A percentile compares a stretch with the other conserved stretches of the same genome.
Evolutionary conservation across 2,329 filamentous ascomycete species (phyloP).

Genomic region (Epichloe sibirici): DNA sequence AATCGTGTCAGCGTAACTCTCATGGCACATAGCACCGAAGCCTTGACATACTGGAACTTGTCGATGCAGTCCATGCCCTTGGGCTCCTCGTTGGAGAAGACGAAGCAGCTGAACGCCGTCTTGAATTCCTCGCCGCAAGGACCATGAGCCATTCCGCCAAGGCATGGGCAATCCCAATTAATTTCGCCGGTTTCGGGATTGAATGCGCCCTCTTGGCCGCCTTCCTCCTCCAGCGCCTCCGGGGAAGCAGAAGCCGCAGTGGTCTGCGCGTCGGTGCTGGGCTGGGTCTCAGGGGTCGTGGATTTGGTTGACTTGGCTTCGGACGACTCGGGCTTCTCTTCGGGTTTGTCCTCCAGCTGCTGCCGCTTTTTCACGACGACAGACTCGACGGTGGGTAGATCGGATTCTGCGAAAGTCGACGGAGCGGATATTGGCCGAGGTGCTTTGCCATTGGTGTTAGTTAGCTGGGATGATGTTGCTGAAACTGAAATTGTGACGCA

Average conservation of each 20-base stretch:
- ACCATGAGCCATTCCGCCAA: constrained; percentile 93
- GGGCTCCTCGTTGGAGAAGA: constrained; percentile 86
- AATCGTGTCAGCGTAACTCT: constrained; percentile 14
- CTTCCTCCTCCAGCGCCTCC: constrained; percentile 62
- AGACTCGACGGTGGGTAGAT: constrained; percentile 53
- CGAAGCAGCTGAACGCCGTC: constrained; percentile 94
- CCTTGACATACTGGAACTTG: constrained; percentile 72
- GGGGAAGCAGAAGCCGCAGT: constrained; percentile 25
- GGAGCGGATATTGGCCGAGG: constrained; percentile 26
- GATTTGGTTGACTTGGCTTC: constrained; percentile 9
- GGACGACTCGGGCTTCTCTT: constrained; percentile 13
- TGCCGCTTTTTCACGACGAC: constrained; percentile 51
- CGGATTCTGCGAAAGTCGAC: constrained; percentile 41
- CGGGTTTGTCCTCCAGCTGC: constrained; percentile 25
- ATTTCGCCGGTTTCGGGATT: constrained; percentile 98
- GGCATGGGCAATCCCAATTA: constrained; percentile 98
- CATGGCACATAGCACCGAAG: neutral
- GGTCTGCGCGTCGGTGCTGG: constrained; percentile 16
- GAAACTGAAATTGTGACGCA: too few relatives aligned
- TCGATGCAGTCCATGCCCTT: constrained; percentile 98
- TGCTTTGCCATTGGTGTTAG: neutral
- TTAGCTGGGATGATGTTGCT: neutral
- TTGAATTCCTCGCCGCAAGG: constrained; percentile 95
- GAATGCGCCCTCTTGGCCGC: constrained; percentile 80
- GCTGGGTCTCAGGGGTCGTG: constrained; percentile 11